Evolutionary conservation across 768 basidiomycete genomes (phyloP), one percentile per base, ranked within the genome.

Genomic region (Candolleomyces eurysporus): DNA sequence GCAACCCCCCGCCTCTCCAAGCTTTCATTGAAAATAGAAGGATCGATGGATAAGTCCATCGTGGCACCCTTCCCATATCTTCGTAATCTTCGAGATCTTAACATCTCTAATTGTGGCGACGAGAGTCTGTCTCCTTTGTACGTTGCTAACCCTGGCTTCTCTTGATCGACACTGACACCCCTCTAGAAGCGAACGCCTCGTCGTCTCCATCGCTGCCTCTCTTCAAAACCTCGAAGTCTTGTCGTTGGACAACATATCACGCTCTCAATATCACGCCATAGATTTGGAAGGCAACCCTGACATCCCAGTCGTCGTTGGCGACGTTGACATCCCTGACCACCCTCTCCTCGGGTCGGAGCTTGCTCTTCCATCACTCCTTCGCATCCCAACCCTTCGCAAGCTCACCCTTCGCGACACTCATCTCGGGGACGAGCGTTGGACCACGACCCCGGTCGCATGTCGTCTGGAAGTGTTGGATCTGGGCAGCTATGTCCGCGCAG

Each of bases 391-490:
- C 49, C 83, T 91, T 43, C 79, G 77, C 31, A 81, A 79, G 64
- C 85, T 91, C 64, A 79, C 79, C 48, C 84, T 91, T 66, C 82
- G 81, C 59, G 88, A 90, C 68, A 89, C 88, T 0, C 89, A 90
- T 72, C 80, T 91, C 59, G 88, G 88, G 16, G 85, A 87, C 70
- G 75, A 75, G 52, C 75, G 75, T 40, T 87, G 86, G 87, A 73
- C 78, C n/a, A 74, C 76, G 26, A 79, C 77, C n/a, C 79, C 79
- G 42, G 76, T 83, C 61, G 69, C 71, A 21, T 86, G 84, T 70
- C 76, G 77, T 17, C 76, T 88, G 48, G 74, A 86, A 64, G 74
- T 83, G 45, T 80, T 88, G 54, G 84, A 86, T 66, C 78, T 88
- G 53, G 82, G 81, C 31, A 79, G 78, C 70, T 85, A 83, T 73